These are phyloP conservation scores for Botrytis aclada DNA, from an alignment of 2,329 filamentous ascomycete species.

Conservation along the genomic window DNA sequence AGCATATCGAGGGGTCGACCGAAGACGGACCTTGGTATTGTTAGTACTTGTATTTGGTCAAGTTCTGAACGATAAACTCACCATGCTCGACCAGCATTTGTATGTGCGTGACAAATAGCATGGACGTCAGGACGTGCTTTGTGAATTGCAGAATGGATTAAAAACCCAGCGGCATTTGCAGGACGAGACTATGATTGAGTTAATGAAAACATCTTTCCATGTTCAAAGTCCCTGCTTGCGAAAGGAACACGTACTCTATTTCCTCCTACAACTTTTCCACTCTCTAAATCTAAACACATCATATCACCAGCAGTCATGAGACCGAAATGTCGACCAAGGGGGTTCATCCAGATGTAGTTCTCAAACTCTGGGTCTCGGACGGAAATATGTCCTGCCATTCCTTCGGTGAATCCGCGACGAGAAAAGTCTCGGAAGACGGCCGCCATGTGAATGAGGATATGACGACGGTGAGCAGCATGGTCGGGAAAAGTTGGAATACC, in stretches of 20 bases:
- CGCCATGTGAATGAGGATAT: conserved; percentile 65
- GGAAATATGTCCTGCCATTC: conserved; percentile 66
- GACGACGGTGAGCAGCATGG: conserved; percentile 56
- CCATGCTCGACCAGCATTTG: conserved; percentile 53
- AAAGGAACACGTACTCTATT: conserved; percentile 43
- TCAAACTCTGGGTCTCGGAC: conserved; percentile 63
- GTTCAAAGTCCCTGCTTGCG: too few relatives aligned
- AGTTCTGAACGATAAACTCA: background rate
- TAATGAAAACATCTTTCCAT: background rate
- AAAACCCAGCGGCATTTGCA: conserved; percentile 65
- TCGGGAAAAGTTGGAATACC: conserved; percentile 56
- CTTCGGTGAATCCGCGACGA: conserved; percentile 63
- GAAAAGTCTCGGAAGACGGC: conserved; percentile 67
- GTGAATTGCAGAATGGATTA: conserved; percentile 67
- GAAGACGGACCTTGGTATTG: conserved; percentile 61
- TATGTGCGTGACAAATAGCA: conserved; percentile 68
- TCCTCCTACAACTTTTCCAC: conserved; percentile 61
- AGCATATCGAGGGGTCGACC: conserved; percentile 66
- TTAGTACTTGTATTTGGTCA: background rate
- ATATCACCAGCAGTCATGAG: conserved; percentile 63
- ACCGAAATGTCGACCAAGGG: conserved; percentile 61
- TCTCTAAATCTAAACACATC: conserved; percentile 59
- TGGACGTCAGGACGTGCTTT: conserved; percentile 62
- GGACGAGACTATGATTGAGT: conserved; percentile 43
- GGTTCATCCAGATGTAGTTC: conserved; percentile 68